These are phyloP conservation scores for Diddensiella caesifluorescens DNA, from an alignment of 805 yeast genomes.

Conservation along the genomic window DNA sequence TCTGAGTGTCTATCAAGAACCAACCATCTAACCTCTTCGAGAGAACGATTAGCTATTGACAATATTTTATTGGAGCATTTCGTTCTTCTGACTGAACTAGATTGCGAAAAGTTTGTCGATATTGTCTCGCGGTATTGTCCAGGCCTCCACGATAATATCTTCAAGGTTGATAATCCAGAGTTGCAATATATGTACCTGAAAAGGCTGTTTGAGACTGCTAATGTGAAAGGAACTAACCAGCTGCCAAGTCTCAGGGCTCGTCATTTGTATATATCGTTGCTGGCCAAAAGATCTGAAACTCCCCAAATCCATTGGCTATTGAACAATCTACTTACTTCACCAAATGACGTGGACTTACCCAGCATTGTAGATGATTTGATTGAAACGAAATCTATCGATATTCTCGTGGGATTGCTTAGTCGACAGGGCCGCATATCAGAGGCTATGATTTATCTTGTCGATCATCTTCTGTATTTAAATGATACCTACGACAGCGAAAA, in stretches of 20 bases:
- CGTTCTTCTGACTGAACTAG: slow-evolving; percentile 24
- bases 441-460: slow-evolving; percentile 30
- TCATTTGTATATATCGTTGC: slow-evolving; percentile 18
- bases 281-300: slow-evolving; percentile 22
- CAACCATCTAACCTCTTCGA: neutral
- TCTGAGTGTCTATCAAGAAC: slow-evolving; percentile 18
- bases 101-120: slow-evolving; percentile 35
- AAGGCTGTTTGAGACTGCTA: slow-evolving; percentile 17
- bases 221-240: slow-evolving; percentile 2
- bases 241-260: slow-evolving; percentile 17
- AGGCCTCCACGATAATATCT: slow-evolving; percentile 36
- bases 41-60: slow-evolving; percentile 25
- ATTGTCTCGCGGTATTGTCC: slow-evolving; percentile 38
- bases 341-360: slow-evolving; percentile 28
- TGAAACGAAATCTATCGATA: slow-evolving; percentile 24
- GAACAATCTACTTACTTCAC: slow-evolving; percentile 30
- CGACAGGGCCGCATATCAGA: slow-evolving; percentile 24
- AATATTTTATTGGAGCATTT: slow-evolving; percentile 30
- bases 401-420: slow-evolving; percentile 24
- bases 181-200: slow-evolving; percentile 24
- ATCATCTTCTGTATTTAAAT: slow-evolving; percentile 21
- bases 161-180: slow-evolving; percentile 28
- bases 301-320: slow-evolving; percentile 21
- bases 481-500: slow-evolving; percentile 12
- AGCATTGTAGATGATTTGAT: slow-evolving; percentile 27